phyloP scores from a whole-genome alignment of 441 rosid species.

The Jatropha podagrica region DNA sequence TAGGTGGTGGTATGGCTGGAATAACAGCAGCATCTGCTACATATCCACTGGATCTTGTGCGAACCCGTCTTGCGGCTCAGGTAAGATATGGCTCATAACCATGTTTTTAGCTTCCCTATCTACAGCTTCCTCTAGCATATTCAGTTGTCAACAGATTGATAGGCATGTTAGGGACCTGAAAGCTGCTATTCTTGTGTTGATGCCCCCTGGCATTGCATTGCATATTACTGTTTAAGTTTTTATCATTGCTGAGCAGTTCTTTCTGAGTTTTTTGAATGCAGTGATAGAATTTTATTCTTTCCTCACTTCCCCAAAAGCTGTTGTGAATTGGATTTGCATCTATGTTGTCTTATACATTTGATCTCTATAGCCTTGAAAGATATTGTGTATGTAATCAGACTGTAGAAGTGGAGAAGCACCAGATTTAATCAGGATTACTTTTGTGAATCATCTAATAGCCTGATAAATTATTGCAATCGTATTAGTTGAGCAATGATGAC shows the following conservation, averaged over 20 bases:
- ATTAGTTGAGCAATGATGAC: not conserved
- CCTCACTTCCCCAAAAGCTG: too few relatives aligned
- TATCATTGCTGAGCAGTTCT: not conserved
- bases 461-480: not conserved
- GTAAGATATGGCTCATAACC: conserved; percentile 30
- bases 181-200: not conserved
- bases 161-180: not conserved
- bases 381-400: too few relatives aligned
- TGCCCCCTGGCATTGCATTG: not conserved
- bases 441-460: not conserved
- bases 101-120: not conserved
- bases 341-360: not conserved
- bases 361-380: too few relatives aligned
- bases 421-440: not conserved
- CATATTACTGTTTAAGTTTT: not conserved
- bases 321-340: too few relatives aligned
- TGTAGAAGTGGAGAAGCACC: not conserved
- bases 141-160: not conserved
- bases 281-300: too few relatives aligned
- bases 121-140: not conserved
- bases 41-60: conserved; percentile 92
- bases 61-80: conserved; percentile 98
- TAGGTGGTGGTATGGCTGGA: conserved; percentile 93
- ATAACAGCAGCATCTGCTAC: conserved; percentile 91
- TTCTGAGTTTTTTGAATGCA: too few relatives aligned